Percentiles rank a stretch among this genome's conserved stretches.
phyloP scores from a whole-genome alignment of 352 stramenopile genomes.

The Phytophthora pini region DNA sequence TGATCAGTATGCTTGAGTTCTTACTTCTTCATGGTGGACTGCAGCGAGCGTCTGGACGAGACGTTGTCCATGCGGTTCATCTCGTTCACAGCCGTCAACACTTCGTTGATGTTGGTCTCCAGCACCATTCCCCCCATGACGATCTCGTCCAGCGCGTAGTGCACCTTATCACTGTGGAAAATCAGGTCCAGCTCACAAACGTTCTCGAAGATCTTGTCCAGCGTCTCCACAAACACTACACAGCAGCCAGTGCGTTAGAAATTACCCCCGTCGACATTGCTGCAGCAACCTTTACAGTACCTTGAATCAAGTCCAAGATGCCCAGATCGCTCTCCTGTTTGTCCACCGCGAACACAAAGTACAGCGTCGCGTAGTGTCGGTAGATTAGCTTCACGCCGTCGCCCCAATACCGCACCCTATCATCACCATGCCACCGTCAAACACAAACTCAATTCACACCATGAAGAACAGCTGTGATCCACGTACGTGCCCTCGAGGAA shows the following conservation, averaged over 20 bases:
- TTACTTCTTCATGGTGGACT: slow-evolving; percentile 76
- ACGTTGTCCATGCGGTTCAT: slow-evolving; percentile 95
- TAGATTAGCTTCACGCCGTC: slow-evolving; percentile 99
- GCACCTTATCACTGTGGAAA: slow-evolving; percentile 98
- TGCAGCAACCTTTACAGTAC: slow-evolving; percentile 31
- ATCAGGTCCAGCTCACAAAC: slow-evolving; percentile 99
- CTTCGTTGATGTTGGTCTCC: slow-evolving; percentile 99
- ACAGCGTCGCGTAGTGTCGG: slow-evolving; percentile 99
- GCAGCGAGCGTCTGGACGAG: slow-evolving; percentile 80
- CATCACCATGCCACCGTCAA: no score
- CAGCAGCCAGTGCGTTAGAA: background rate
- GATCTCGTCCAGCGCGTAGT: slow-evolving; percentile 99
- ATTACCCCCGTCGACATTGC: background rate
- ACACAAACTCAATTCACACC: background rate
- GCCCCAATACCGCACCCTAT: slow-evolving; percentile 92
- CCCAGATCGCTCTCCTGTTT: slow-evolving; percentile 98
- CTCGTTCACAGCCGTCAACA: slow-evolving; percentile 97
- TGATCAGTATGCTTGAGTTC: background rate
- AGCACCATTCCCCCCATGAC: slow-evolving; percentile 99
- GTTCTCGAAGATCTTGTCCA: slow-evolving; percentile 99
- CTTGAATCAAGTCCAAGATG: slow-evolving; percentile 99
- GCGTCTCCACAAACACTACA: slow-evolving; percentile 94
- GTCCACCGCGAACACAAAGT: slow-evolving; percentile 99
- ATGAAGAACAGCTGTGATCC: background rate
- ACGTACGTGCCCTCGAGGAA: slow-evolving; percentile 97